Evolutionary conservation across 352 stramenopile species (phyloP).

Genomic region (Phytophthora lateralis): DNA sequence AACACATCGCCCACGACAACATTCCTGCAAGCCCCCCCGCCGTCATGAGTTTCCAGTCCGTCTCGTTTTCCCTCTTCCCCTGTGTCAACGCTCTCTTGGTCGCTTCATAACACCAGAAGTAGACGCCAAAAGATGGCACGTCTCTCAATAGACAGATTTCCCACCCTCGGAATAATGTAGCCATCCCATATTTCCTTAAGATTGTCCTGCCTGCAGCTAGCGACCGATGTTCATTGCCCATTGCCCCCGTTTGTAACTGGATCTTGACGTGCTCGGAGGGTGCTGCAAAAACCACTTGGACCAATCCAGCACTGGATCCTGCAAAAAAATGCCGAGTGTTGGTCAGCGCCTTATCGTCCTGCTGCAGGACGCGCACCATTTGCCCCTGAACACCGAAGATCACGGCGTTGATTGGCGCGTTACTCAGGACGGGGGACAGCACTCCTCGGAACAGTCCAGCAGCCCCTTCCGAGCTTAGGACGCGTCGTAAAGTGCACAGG

Average conservation of each 20-base stretch:
- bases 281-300: slow-evolving; percentile 74
- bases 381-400: slow-evolving; percentile 82
- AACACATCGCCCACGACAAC: slow-evolving; percentile 78
- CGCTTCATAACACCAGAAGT: slow-evolving; percentile 85
- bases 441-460: slow-evolving; percentile 77
- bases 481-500: slow-evolving; percentile 53
- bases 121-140: slow-evolving; percentile 78
- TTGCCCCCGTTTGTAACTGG: slow-evolving; percentile 71
- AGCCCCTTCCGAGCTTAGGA: slow-evolving; percentile 61
- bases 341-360: slow-evolving; percentile 34
- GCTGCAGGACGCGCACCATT: slow-evolving; percentile 49
- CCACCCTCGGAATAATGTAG: slow-evolving; percentile 71
- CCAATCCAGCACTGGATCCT: slow-evolving; percentile 60
- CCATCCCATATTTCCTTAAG: slow-evolving; percentile 41
- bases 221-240: slow-evolving; percentile 53
- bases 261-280: slow-evolving; percentile 87
- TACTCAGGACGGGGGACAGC: slow-evolving; percentile 79
- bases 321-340: slow-evolving; percentile 60
- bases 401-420: slow-evolving; percentile 86
- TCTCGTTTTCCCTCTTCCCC: slow-evolving; percentile 65
- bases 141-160: slow-evolving; percentile 73
- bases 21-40: slow-evolving; percentile 76
- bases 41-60: slow-evolving; percentile 72
- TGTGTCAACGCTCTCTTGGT: slow-evolving; percentile 60
- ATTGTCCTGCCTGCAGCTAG: slow-evolving; percentile 56